These are phyloP conservation scores for Solanum gracilifrons DNA, from an alignment of 257 asterid species.

Conservation along the genomic window DNA sequence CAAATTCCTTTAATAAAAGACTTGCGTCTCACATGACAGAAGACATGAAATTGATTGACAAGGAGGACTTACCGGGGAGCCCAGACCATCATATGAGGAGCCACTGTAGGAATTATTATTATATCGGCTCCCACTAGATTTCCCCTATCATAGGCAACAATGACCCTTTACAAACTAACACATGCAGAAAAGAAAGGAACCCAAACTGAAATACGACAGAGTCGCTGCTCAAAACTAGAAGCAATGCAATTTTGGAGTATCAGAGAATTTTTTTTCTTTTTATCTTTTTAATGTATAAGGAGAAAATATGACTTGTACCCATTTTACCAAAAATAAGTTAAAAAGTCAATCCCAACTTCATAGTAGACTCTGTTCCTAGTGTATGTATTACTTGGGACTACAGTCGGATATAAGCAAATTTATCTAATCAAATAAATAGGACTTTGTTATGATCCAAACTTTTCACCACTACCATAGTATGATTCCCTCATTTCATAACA, in stretches of 20 bases:
- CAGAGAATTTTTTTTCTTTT: neutral
- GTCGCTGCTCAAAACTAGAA: neutral
- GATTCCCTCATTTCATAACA: neutral
- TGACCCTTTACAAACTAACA: neutral
- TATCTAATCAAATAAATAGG: neutral
- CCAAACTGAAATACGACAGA: neutral
- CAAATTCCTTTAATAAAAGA: conserved; percentile 13
- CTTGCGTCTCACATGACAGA: neutral
- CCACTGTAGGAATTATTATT: conserved; percentile 22
- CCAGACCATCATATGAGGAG: conserved; percentile 44
- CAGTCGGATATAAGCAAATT: neutral
- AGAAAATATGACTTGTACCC: neutral
- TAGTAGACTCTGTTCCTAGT: neutral
- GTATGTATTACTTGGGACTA: neutral
- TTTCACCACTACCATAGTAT: neutral
- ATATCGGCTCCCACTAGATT: conserved; percentile 55
- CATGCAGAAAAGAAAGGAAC: neutral
- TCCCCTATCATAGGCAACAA: conserved; percentile 45
- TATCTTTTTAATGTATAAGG: neutral
- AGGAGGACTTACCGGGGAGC: conserved; percentile 56
- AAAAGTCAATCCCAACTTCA: neutral
- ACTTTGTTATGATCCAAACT: neutral
- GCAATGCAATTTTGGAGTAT: neutral
- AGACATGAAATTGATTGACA: conserved; percentile 2
- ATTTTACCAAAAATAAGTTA: neutral